Conservation (phyloP, 768 basidiomycete species). For the Mycena amicta region DNA sequence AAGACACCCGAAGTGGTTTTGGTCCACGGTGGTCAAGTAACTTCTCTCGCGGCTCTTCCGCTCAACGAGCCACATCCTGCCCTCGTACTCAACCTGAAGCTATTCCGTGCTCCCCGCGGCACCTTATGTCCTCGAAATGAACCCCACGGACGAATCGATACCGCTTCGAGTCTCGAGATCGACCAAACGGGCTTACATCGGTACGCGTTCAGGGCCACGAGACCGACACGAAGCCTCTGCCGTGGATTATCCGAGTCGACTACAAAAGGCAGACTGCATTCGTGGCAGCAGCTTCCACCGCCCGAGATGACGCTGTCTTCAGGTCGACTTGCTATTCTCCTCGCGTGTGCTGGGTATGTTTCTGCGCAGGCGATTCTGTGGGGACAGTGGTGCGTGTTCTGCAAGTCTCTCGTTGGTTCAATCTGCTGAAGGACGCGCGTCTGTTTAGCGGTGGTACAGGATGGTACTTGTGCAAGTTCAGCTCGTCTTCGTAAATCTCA, state of each 20-base stretch:
- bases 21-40: background rate
- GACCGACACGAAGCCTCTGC: background rate
- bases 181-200: background rate
- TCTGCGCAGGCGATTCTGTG: background rate
- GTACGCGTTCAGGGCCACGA: background rate
- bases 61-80: background rate
- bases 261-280: background rate
- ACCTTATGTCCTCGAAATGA: no score
- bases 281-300: background rate
- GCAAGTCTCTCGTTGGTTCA: background rate
- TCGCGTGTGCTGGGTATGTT: background rate
- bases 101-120: background rate
- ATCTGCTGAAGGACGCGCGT: background rate
- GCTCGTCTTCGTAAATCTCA: background rate
- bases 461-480: background rate
- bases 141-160: no score
- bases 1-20: background rate
- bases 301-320: background rate
- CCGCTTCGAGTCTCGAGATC: background rate
- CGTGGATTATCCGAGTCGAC: background rate
- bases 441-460: background rate
- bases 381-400: background rate
- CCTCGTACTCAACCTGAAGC: background rate
- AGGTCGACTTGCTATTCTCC: background rate
- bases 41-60: background rate